phyloP scores from a whole-genome alignment of 768 basidiomycete genomes.

The Kwoniella dejecticola region DNA sequence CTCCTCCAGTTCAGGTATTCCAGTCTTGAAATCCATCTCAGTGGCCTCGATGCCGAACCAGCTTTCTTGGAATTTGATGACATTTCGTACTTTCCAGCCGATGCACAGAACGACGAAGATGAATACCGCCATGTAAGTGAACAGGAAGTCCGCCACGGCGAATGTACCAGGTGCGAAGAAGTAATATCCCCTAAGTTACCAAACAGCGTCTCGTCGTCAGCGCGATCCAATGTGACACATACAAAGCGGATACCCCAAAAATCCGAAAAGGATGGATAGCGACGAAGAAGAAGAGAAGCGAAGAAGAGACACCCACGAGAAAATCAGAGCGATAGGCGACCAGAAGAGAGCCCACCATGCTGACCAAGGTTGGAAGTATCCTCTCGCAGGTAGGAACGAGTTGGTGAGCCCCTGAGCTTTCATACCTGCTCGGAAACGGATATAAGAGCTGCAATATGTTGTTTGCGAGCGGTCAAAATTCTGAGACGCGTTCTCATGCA shows the following conservation, averaged over 20 bases:
- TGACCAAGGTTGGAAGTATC: constrained; percentile 21
- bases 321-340: constrained; percentile 16
- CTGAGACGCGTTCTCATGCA: too few species aligned
- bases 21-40: constrained; percentile 25
- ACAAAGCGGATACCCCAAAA: too few species aligned
- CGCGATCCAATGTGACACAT: background rate
- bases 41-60: constrained; percentile 6
- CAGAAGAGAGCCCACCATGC: constrained; percentile 12
- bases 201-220: background rate
- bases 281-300: background rate
- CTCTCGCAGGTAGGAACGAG: constrained; percentile 11
- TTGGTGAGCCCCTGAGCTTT: constrained; percentile 27
- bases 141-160: constrained; percentile 21
- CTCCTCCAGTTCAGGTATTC: constrained; percentile 21
- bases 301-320: constrained; percentile 13
- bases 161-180: constrained; percentile 20
- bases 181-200: constrained; percentile 19
- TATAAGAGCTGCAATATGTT: constrained; percentile 22
- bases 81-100: constrained; percentile 16
- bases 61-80: background rate
- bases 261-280: too few species aligned
- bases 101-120: constrained; percentile 19
- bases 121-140: constrained; percentile 23
- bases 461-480: too few species aligned
- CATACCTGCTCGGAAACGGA: constrained; percentile 37